phyloP scores from a whole-genome alignment of 768 basidiomycete species.

The Mrakia blollopis region DNA sequence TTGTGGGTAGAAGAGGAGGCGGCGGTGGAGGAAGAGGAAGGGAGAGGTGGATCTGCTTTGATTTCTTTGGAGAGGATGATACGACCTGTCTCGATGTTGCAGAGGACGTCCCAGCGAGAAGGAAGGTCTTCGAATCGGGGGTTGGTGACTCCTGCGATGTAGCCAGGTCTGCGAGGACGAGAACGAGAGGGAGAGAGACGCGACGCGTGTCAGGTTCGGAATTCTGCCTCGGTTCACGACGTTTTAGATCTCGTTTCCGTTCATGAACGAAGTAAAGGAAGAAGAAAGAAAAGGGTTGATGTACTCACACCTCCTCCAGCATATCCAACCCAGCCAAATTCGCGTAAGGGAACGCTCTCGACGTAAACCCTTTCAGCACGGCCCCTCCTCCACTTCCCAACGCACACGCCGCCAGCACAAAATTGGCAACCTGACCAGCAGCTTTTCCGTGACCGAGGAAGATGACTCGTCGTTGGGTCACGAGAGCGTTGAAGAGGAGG shows the following conservation, averaged over 20 bases:
- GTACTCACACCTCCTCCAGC: constrained; percentile 76
- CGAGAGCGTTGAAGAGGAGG: constrained; percentile 88
- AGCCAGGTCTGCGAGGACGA: constrained; percentile 61
- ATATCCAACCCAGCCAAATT: constrained; percentile 76
- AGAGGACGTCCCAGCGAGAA: constrained; percentile 80
- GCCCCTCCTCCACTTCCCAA: constrained; percentile 85
- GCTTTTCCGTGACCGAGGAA: constrained; percentile 87
- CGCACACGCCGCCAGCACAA: constrained; percentile 90
- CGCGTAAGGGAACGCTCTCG: constrained; percentile 91
- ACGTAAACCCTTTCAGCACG: constrained; percentile 72
- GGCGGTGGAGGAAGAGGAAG: neutral
- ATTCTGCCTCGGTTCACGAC: neutral
- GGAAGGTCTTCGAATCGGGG: constrained; percentile 86
- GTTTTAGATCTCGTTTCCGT: neutral
- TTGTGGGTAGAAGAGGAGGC: neutral
- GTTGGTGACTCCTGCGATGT: constrained; percentile 94
- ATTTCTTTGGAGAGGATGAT: constrained; percentile 79
- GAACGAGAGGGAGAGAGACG: constrained; percentile 20
- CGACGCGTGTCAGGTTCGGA: neutral
- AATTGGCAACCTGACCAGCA: constrained; percentile 81
- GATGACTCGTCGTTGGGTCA: constrained; percentile 92
- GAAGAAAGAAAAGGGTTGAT: neutral
- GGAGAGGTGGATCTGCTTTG: constrained; percentile 9
- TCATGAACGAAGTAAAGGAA: neutral
- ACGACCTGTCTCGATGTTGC: constrained; percentile 80